Evolutionary conservation across 1,284 basidiomycete genomes (phyloP).

Genomic region (Ganoderma lucidum): DNA sequence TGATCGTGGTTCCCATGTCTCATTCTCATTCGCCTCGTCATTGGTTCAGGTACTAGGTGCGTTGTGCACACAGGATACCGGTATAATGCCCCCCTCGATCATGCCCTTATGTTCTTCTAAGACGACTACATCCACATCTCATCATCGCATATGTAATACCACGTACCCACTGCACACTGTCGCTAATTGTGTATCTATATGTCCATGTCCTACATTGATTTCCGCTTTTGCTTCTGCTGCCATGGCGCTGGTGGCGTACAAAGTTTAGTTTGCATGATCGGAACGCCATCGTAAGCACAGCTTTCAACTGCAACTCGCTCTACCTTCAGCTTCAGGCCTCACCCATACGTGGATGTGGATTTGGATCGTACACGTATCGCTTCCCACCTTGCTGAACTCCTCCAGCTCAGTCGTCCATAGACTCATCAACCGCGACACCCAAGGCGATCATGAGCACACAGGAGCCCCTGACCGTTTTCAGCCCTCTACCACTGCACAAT

Average conservation of each 20-base stretch:
- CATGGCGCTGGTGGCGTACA: not conserved
- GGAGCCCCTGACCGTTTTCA: slow-evolving; percentile 32
- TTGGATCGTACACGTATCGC: not conserved
- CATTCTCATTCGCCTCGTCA: not conserved
- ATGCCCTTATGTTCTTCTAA: slow-evolving; percentile 20
- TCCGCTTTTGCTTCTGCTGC: not conserved
- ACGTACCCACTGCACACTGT: slow-evolving; percentile 16
- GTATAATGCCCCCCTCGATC: slow-evolving; percentile 16
- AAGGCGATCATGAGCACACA: not conserved
- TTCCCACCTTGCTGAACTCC: not conserved
- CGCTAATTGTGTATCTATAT: slow-evolving; percentile 32
- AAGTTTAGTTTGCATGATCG: not conserved
- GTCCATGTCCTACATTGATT: not conserved
- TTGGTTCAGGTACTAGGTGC: slow-evolving; percentile 24
- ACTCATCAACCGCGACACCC: not conserved
- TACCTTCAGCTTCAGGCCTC: not conserved
- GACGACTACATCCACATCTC: slow-evolving; percentile 13
- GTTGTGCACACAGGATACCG: slow-evolving; percentile 16
- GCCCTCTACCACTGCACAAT: slow-evolving; percentile 33
- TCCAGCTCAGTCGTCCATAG: not conserved
- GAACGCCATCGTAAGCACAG: not conserved
- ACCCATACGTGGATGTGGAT: not conserved
- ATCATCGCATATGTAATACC: slow-evolving; percentile 28
- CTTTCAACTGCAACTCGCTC: not conserved
- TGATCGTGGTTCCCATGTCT: not conserved